Evolutionary conservation across 2,329 filamentous ascomycete genomes (phyloP), one percentile per base, ranked within the genome.

Genomic region (Plenodomus lindquistii): DNA sequence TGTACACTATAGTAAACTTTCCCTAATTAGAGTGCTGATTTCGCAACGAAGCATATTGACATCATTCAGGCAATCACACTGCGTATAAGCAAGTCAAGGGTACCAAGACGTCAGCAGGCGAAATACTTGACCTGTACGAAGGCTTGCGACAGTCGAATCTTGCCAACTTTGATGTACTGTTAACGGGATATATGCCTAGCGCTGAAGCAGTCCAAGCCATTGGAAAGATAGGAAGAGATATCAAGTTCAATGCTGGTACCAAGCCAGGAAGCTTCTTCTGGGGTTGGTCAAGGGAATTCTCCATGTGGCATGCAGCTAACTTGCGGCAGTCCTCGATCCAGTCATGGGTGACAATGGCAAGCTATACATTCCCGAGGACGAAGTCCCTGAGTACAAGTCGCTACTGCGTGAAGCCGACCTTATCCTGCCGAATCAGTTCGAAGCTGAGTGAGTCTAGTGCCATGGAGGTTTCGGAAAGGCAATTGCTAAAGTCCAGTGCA

Each of bases 271-370:
- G 81, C 38, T 96, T 97, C 77, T 97, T 97, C 75, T 97, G 93
- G 93, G 77, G 82, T 84, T 52, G 78, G 56, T n/a, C 16, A 6
- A 2, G 24, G 17, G n/a, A n/a, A 20, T 20, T 19, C 27, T 4
- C 2, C 5, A 18, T 2, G 20, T 16, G 9, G 16, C n/a, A 20
- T n/a, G 18, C 27, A 16, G 44, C 61, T 69, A 50, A 69, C 47
- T 11, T 8, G 17, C 15, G 21, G 35, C 54, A 85, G 90, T 96
- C 2, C 81, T 99, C 20, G 94, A 99, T 71, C 94, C 95, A 0
- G 94, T 99, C 40, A 99, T 99, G 94, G 94, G 94, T 22, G 94
- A 99, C 70, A 91, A 97, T 65, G 94, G 91, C 41, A 85, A 83
- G 59, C 79, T 99, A 11, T 99, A 99, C 67, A 93, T 99, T 7